Evolutionary conservation across 1,284 basidiomycete genomes (phyloP), one percentile per base, ranked within the genome.

Genomic region (Cystobasidium slooffiae): DNA sequence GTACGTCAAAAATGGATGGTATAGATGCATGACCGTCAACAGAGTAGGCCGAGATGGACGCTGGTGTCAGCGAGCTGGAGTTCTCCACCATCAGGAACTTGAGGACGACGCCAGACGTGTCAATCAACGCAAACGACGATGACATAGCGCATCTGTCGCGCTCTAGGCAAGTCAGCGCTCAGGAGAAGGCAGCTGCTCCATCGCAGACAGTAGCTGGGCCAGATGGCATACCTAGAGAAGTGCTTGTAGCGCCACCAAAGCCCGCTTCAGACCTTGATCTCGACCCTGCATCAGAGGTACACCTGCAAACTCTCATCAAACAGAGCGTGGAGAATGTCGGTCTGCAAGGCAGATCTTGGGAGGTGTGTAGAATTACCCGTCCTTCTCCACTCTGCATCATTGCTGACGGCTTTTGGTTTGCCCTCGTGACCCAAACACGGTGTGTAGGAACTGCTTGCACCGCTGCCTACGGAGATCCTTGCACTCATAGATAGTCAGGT

Each of bases 281-380:
- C 6, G 64, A 66, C 22, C 8, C 18, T 37, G 64, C 39, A 9
- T 51, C 49, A 7, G 10, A 41, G 10, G 22, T 12, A n/a, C 64
- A 66, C 43, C n/a, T 66, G 0, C 64, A 66, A 43, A 47, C 31
- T 12, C 64, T 66, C 64, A 66, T 66, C 24, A 66, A 41, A 47
- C 64, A 66, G 51, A 66, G 51, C 46, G 64, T 66, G 6, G 64
- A 66, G 49, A 66, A 66, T 22, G 51, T 66, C 1, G 64, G 64
- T 7, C 46, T 66, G 31, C 64, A 66, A 47, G 64, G 53, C 7
- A 51, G 64, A 37, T n/a, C 47, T 53, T 66, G 64, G 64, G 64
- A 66, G 64, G 64, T 66, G 22, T 24, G 64, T 53, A 16, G 14
- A 56, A 3, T 14, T 22, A 56, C 16, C 24, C 20, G 20, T 10